Base-by-base conservation (phyloP, 1,284 basidiomycete species). In the Vanrija sp. region DNA sequence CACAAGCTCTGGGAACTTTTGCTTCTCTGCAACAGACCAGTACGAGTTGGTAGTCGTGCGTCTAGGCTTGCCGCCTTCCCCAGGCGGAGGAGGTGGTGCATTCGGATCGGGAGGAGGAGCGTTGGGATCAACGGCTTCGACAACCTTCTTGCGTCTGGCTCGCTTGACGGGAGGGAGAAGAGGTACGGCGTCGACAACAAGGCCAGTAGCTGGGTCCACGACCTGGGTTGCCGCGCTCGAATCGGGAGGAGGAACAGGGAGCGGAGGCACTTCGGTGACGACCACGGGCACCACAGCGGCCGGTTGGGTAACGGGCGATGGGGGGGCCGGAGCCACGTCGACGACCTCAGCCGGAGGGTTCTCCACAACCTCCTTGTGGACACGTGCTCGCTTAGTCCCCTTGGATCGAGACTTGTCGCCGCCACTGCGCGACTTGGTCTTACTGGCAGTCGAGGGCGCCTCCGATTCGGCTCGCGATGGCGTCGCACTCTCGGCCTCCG, bases 1-100 rank as follows among this genome's bases (percentile, higher is more conserved):
- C 15, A 91, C 79, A 29, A 90, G 80, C 34, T 81, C 77, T 52
- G 87, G 69, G 71, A 92, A 88, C 62, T 77, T 70, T 61, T 72
- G 72, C 55, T 78, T 76, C 68, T 83, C 80, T 16, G 79, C 76
- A 10, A 78, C 78, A 0, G 81, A 81, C 82, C 82, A 81, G 68
- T 81, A 81, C 46, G 78, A 79, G 29, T 72, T 65, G 52, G 74
- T 64, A 38, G 65, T 63, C 53, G 53, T 52, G 15, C 61, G 57
- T 10, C 61, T 52, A 1, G 58, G 57, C 39, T 62, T 60, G 48
- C 52, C 40, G 38, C 48, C 52, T 29, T 29, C 16, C 12, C 47
- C 43, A 9, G 50, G 23, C 4, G 51, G 40, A 3, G 38, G 34
- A 2, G 44, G 18, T 12, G 55, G 42, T 7, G 42, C 49, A 23